Base-by-base conservation (phyloP, 495 filamentous ascomycete genomes). In the Daldinia loculata region DNA sequence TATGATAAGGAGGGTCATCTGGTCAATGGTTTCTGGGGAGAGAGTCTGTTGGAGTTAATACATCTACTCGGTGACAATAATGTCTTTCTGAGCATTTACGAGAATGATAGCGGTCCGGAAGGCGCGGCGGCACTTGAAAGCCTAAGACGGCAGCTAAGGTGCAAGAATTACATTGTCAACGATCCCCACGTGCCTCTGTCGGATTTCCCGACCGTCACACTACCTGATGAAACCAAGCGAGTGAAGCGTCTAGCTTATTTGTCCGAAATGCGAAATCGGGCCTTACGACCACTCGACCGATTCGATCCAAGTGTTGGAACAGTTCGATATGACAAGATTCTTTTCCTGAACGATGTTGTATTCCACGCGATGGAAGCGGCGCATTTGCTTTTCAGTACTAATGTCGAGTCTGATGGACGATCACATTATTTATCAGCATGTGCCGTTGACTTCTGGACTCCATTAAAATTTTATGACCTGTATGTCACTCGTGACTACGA, bases 391-490 rank as follows among this genome's bases (percentile, higher is more conserved):
- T 92, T 94, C 76, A 91, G 89, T 4, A 95, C 92, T 1, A 91
- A 94, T 69, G 56, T 76, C 7, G 84, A 84, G 14, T 76, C 82
- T 8, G 82, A 84, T 22, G 90, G 90, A 22, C 76, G 80, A n/a
- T 75, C 89, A 2, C 76, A 85, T 53, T 94, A 93, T 73, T 86
- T 89, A n/a, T 90, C 91, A n/a, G 92, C 90, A 2, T 95, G 92
- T 71, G 92, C 90, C 3, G 80, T 92, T 6, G 92, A 95, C 75
- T 95, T 91, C 67, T 87, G 89, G 74, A 89, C 89, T 55, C 86
- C 90, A 0, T 88, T 93, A 78, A 92, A 92, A 70, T 92, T 90
- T 77, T 95, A 95, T 74, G 92, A 95, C 78, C 90, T 91, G 3
- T 94, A 90, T 81, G 92, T 92, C 11, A 90, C 90, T 19, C 84